These are phyloP conservation scores for Eucalyptus erythrocorys DNA, from an alignment of 345 rosid genomes.

Conservation along the genomic window DNA sequence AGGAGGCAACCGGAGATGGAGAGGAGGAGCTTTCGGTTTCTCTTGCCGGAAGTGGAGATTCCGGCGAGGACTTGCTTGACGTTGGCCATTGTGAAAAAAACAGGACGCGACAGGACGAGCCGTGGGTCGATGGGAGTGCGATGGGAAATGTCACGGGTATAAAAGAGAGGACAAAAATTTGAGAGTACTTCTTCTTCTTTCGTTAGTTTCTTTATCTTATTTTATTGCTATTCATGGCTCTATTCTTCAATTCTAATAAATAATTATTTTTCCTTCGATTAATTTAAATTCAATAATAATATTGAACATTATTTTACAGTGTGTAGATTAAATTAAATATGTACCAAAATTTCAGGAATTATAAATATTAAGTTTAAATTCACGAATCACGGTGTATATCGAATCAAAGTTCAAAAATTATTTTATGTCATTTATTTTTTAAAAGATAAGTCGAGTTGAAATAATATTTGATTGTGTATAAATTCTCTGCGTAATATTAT, in stretches of 20 bases:
- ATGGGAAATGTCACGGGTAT: not conserved
- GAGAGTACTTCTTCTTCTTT: not conserved
- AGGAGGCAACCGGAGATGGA: constrained; percentile 19
- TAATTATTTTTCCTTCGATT: not conserved
- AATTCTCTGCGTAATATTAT: not conserved
- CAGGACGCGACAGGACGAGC: not conserved
- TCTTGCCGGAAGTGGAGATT: constrained; percentile 6
- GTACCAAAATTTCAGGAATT: too few relatives aligned
- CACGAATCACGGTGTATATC: accelerated
- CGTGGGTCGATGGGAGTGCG: not conserved
- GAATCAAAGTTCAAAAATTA: too few relatives aligned
- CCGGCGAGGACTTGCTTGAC: constrained; percentile 3
- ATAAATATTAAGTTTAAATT: too few relatives aligned
- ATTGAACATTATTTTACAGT: too few relatives aligned
- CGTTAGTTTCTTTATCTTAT: not conserved
- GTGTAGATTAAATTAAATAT: too few relatives aligned
- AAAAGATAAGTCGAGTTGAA: not conserved
- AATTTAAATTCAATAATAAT: too few relatives aligned
- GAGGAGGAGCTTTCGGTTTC: constrained; percentile 14
- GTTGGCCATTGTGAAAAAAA: not conserved
- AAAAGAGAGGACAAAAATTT: not conserved
- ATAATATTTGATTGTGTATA: not conserved
- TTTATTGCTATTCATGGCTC: not conserved
- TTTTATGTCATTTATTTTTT: not conserved
- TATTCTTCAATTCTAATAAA: not conserved